These are phyloP conservation scores for Acrocalymma vagum DNA, from an alignment of 2,329 filamentous ascomycete species.

Conservation along the genomic window DNA sequence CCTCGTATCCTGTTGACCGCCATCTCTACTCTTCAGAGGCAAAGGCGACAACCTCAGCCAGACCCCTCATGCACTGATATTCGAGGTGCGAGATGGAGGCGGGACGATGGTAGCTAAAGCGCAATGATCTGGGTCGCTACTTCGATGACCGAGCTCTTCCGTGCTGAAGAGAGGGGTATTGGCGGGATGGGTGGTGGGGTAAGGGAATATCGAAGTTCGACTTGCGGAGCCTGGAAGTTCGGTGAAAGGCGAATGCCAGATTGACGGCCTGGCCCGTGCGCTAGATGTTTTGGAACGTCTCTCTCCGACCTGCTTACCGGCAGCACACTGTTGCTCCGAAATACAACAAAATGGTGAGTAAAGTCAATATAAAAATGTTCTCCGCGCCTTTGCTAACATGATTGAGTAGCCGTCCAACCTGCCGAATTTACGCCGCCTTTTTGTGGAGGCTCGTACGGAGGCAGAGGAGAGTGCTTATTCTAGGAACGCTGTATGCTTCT, in stretches of 20 bases:
- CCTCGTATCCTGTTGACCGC: conserved; percentile 96
- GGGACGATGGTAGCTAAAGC: conserved; percentile 8
- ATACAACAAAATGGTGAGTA: conserved; percentile 28
- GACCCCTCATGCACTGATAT: conserved; percentile 43
- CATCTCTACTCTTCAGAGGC: conserved; percentile 63
- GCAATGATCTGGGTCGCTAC: neutral
- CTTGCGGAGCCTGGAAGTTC: conserved; percentile 28
- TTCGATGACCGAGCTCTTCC: too few species aligned
- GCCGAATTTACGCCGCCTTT: conserved; percentile 93
- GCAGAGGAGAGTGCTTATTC: conserved; percentile 95
- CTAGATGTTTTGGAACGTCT: conserved; percentile 13
- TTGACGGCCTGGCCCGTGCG: conserved; percentile 36
- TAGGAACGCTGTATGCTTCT: conserved; percentile 77
- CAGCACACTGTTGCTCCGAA: conserved; percentile 7
- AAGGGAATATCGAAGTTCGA: conserved; percentile 20
- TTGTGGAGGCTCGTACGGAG: conserved; percentile 92
- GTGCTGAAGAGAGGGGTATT: conserved; percentile 1
- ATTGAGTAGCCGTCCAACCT: conserved; percentile 71
- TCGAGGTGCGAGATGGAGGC: conserved; percentile 11
- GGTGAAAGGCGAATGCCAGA: conserved; percentile 33
- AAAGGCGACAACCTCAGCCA: conserved; percentile 38
- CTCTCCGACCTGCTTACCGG: conserved; percentile 7
- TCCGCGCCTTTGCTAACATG: neutral
- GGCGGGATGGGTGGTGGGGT: conserved; percentile 11
- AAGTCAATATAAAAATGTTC: too few species aligned